Evolutionary conservation across 164 flowering plant genomes (phyloP).

Genomic region (Annona squamosa): DNA sequence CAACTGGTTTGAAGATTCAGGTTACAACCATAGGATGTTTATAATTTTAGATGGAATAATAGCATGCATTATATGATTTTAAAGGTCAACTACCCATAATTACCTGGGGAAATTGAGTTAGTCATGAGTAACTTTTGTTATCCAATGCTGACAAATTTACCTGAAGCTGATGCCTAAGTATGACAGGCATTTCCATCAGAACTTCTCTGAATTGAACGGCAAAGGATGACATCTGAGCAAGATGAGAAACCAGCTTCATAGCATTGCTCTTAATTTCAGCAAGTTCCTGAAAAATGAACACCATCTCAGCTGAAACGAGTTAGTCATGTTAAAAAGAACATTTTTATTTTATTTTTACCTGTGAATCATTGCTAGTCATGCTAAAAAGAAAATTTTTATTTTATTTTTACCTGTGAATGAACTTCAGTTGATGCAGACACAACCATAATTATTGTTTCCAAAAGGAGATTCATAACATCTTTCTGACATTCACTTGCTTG

Average conservation of each 20-base stretch:
- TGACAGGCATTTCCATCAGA: conserved; percentile 61
- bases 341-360: neutral
- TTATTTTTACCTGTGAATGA: conserved; percentile 40
- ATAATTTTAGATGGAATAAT: too few species aligned
- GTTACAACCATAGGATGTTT: too few species aligned
- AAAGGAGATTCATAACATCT: conserved; percentile 52
- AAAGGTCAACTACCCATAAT: too few species aligned
- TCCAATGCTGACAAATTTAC: conserved; percentile 20
- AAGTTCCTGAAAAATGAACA: conserved; percentile 44
- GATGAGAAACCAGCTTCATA: conserved; percentile 67
- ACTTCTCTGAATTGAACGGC: conserved; percentile 66
- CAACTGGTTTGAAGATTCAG: too few species aligned
- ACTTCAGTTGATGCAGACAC: conserved; percentile 39
- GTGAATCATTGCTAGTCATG: conserved; percentile 1
- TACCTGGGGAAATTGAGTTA: neutral
- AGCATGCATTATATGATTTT: too few species aligned
- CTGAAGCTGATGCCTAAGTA: conserved; percentile 77
- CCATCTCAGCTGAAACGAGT: conserved; percentile 1
- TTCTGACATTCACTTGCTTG: conserved; percentile 46
- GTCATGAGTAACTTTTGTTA: neutral
- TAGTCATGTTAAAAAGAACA: neutral
- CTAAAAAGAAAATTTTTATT: conserved; percentile 39
- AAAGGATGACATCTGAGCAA: conserved; percentile 78
- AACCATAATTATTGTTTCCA: conserved; percentile 60
- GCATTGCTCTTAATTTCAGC: conserved; percentile 53